Base-by-base conservation (phyloP, 2,329 filamentous ascomycete species). In the Cordyceps fumosorosea region DNA sequence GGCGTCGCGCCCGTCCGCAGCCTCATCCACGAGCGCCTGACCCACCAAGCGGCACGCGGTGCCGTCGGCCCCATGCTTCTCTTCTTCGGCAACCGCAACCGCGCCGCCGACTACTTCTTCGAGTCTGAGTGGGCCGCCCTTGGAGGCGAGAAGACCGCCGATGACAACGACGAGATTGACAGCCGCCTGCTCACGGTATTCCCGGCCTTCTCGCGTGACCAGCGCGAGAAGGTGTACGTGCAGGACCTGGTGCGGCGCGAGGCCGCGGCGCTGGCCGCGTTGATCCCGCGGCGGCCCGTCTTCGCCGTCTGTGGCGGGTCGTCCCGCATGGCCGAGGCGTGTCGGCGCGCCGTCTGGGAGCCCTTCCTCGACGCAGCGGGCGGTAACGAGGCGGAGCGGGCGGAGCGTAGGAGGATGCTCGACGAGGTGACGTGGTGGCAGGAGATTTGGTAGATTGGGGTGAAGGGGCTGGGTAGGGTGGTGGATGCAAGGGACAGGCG, bases 51-150 rank as follows among this genome's bases (percentile, higher is more conserved):
- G 24, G 26, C 65, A 18, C 29, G 22, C 45, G 22, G 7, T 11
- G n/a, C 61, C 3, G 56, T 64, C 7, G 68, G 77, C 5, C 76
- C 78, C 0, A 80, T 81, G 3, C 68, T 90, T 0, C 79, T 99
- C 1, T 88, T 98, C 74, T 98, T 91, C 67, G 95, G 95, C 12
- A 91, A 90, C 66, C 87, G 95, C 37, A 96, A 90, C 68, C 76
- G 79, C 12, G 69, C 77, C 0, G 84, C 88, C 0, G 95, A 99
- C 72, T 97, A 85, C 75, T 93, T 92, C 76, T 99, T 95, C 72
- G 74, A 79, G 5, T 74, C 87, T 0, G 93, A 98, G 65, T 97
- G 92, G 92, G 69, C 76, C 1, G 47, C 61, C 12, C 63, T 70
- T 1, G 66, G 65, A 1, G 51, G 56, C 5, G 64, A 65, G 2